phyloP scores from a whole-genome alignment of 2,329 filamentous ascomycete genomes.

The Monilinia aucupariae region DNA sequence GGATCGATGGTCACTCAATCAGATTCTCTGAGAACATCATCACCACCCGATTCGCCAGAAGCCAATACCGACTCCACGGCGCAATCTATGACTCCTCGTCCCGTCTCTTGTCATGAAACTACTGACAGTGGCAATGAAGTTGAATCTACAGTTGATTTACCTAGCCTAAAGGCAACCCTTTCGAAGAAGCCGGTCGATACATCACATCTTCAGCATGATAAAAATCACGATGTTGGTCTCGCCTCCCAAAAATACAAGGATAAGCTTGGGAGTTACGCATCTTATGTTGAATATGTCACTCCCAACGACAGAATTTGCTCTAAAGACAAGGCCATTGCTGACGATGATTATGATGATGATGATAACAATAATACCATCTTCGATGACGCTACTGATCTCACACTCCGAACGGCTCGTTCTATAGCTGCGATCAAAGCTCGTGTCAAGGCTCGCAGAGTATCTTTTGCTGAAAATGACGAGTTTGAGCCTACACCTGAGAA shows the following conservation, averaged over 20 bases:
- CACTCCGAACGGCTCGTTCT: slow-evolving; percentile 2
- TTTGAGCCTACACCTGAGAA: background rate
- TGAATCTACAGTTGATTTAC: background rate
- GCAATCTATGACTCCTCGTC: background rate
- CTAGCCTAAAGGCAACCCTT: background rate
- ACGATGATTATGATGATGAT: background rate
- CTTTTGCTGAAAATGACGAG: background rate
- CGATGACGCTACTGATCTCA: slow-evolving; percentile 7
- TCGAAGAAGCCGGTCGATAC: background rate
- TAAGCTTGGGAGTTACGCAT: background rate
- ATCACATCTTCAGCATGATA: background rate
- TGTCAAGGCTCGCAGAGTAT: background rate
- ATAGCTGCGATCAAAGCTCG: background rate
- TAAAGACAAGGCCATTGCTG: background rate
- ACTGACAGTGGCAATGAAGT: slow-evolving; percentile 10
- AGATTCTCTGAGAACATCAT: background rate
- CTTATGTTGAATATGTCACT: background rate
- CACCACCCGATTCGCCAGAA: background rate
- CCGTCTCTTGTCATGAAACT: background rate
- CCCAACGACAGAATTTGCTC: background rate
- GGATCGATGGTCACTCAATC: slow-evolving; percentile 7
- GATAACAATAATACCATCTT: background rate
- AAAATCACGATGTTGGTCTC: background rate
- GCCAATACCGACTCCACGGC: background rate
- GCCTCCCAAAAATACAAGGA: background rate